Conservation (phyloP, 2,329 filamentous ascomycete genomes). For the Hypoxylon sp. region DNA sequence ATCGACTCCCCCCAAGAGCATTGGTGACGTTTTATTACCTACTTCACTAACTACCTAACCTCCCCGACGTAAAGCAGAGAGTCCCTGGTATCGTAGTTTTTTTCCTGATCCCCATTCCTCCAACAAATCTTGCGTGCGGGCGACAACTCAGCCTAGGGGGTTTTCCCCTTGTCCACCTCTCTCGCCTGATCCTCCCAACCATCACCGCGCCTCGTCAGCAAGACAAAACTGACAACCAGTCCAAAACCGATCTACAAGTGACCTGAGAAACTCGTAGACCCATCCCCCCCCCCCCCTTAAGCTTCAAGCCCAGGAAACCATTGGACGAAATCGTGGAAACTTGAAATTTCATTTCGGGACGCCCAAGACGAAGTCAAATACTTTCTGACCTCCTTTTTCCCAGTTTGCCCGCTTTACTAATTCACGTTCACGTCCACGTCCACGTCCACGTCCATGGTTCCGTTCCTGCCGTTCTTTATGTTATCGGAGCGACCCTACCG, state of each 20-base stretch:
- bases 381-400: no score
- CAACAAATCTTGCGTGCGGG: neutral
- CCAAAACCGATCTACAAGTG: no score
- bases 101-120: neutral
- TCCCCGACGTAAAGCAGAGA: neutral
- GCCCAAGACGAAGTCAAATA: no score
- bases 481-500: slow-evolving; percentile 55
- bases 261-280: no score
- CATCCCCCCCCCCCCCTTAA: no score
- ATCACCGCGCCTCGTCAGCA: neutral
- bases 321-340: no score
- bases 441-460: neutral
- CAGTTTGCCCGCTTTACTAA: neutral
- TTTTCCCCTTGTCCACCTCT: neutral
- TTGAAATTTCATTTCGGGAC: no score
- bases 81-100: neutral
- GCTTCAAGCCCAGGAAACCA: no score
- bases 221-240: neutral
- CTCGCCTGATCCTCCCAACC: neutral
- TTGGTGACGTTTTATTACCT: neutral
- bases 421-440: no score
- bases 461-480: neutral
- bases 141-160: neutral
- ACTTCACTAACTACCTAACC: neutral
- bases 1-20: neutral